Percentiles rank a stretch among this genome's conserved stretches.
Evolutionary conservation across 371 early-diverging fungal species (phyloP).

Genomic region (Thermomucor indicae-seudaticae): DNA sequence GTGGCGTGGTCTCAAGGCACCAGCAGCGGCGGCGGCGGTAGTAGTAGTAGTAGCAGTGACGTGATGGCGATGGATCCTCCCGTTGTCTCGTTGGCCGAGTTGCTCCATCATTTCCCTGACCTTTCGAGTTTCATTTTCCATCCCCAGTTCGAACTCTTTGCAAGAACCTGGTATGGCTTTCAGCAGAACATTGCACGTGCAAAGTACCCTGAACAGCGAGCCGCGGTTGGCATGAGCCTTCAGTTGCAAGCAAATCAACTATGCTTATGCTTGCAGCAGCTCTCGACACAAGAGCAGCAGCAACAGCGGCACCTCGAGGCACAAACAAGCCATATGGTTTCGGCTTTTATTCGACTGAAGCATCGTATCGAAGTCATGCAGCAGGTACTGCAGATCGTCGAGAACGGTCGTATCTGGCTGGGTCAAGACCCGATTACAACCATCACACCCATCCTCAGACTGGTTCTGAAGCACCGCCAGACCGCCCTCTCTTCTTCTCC

Average conservation of each 20-base stretch:
- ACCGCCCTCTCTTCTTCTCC: too few relatives aligned
- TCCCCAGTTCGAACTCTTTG: slow-evolving; percentile 16
- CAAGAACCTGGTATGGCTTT: slow-evolving; percentile 21
- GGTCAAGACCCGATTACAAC: slow-evolving; percentile 7
- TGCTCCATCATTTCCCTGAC: slow-evolving; percentile 26
- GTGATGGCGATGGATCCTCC: too few relatives aligned
- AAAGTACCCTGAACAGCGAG: slow-evolving; percentile 7
- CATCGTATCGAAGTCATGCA: slow-evolving; percentile 16
- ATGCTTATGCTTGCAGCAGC: not conserved
- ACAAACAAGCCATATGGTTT: slow-evolving; percentile 10
- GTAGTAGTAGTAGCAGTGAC: too few relatives aligned
- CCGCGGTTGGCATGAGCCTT: slow-evolving; percentile 12
- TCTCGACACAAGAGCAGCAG: not conserved
- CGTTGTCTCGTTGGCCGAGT: slow-evolving; percentile 2
- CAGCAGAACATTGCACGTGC: slow-evolving; percentile 15
- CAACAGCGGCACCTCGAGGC: slow-evolving; percentile 5
- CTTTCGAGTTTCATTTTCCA: slow-evolving; percentile 20
- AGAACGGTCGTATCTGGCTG: slow-evolving; percentile 11
- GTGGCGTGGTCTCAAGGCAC: too few relatives aligned
- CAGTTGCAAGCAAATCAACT: slow-evolving; percentile 7
- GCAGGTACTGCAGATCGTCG: slow-evolving; percentile 12
- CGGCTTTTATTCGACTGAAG: slow-evolving; percentile 16
- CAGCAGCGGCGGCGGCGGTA: too few relatives aligned
- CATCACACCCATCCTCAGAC: slow-evolving; percentile 1
- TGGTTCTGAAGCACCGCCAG: too few relatives aligned